Evolutionary conservation across 371 early-diverging fungal species (phyloP), one percentile per base, ranked within the genome.

Genomic region (Syncephalastrum sp.): DNA sequence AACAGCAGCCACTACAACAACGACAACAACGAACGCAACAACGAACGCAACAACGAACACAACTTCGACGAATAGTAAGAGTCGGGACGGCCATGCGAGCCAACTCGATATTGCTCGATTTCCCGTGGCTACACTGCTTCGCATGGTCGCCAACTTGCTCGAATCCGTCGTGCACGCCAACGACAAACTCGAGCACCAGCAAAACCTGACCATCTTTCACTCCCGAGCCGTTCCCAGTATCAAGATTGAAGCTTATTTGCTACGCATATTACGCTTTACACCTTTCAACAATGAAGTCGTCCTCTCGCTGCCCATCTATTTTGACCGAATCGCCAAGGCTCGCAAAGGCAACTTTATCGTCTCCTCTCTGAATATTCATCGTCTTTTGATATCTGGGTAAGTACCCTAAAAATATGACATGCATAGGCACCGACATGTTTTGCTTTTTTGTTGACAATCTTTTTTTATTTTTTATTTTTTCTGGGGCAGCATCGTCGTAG

Each of bases 141-240:
- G 56, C 16, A 69, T 84, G 38, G 85, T 84, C 13, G 74, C 85
- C 7, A 68, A 77, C 41, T 60, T 83, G 42, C 63, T 85, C 21
- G 71, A 82, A 46, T 79, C 82, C 23, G 79, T 85, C 38, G 70
- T 83, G 23, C 69, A 74, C 8, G 70, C 81, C 51, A 93, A 93
- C 67, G 91, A 92, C 68, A 67, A 73, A 16, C 76, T 91, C 2
- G 74, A 80, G 0, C 65, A 79, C 15, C 67, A 68, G 42, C 29
- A 48, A 6, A 50, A 27, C 16, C 64, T 87, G 46, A 88, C 84
- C 7, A 75, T 90, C 23, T 95, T 95, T 61, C 94, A 95, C 71
- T 91, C 93, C 6, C 79, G 93, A 16, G 80, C 90, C 0, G 75
- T 89, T 7, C 94, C 95, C 10, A 77, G 72, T 33, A 92, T 92